Percentiles rank a stretch among this genome's conserved stretches.
phyloP scores from a whole-genome alignment of 306 rosid genomes.

The Carpinus viminea region DNA sequence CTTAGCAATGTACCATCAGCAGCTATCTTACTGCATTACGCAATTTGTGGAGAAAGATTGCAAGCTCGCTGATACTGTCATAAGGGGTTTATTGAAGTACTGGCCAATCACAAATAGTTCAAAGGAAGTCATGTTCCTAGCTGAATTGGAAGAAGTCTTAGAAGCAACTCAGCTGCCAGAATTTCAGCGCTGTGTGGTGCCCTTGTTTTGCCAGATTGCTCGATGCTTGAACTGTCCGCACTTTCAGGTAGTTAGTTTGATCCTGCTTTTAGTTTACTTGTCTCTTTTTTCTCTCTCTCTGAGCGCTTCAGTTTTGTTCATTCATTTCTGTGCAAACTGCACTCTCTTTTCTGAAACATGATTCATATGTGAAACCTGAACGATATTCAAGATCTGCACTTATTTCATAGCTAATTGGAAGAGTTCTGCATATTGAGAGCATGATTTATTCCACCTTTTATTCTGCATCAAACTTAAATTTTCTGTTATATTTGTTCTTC shows the following conservation, averaged over 20 bases:
- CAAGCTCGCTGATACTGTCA: slow-evolving; percentile 57
- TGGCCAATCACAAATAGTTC: slow-evolving; percentile 71
- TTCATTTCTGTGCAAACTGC: neutral
- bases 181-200: slow-evolving; percentile 64
- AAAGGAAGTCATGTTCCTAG: slow-evolving; percentile 64
- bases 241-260: slow-evolving; percentile 47
- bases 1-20: slow-evolving; percentile 66
- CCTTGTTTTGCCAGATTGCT: slow-evolving; percentile 51
- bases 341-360: neutral
- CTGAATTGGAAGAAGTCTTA: slow-evolving; percentile 60
- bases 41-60: slow-evolving; percentile 65
- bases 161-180: slow-evolving; percentile 63
- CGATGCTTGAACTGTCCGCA: slow-evolving; percentile 55
- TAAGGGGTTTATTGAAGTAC: slow-evolving; percentile 55
- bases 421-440: neutral
- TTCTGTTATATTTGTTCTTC: neutral
- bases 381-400: neutral
- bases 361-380: neutral
- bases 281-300: too few species aligned
- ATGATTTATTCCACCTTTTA: neutral
- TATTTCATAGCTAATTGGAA: neutral
- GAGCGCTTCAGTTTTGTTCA: neutral
- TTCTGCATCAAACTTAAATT: neutral
- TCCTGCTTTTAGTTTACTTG: neutral
- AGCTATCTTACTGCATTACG: slow-evolving; percentile 57